Base-by-base conservation (phyloP, 1,284 basidiomycete species). In the Malassezia vespertilionis region DNA sequence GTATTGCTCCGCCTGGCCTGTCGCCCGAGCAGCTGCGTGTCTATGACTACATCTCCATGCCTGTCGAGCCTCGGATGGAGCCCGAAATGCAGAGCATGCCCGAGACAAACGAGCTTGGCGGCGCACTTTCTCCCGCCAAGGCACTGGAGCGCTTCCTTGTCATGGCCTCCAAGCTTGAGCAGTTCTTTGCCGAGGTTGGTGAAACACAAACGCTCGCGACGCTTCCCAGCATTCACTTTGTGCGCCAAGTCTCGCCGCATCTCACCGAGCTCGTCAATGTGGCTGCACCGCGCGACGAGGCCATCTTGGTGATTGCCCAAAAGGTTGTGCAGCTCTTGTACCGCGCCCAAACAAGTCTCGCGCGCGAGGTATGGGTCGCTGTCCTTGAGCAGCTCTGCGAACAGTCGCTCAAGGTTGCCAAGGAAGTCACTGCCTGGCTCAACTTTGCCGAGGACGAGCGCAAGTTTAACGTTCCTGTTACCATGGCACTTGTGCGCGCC, bases 391-490 rank as follows among this genome's bases (percentile, higher is more conserved):
- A 86, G 54, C 76, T 99, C 18, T 97, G 93, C 72, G 81, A 82
- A 55, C 75, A 82, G 22, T 91, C 87, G 54, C 81, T 85, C 60
- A 88, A 93, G 63, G 90, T 95, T 34, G 86, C 85, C 17, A 88
- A 88, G 73, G 93, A 99, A 74, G 93, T 91, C 8, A 85, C 90
- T 47, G 87, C 84, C 11, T 99, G 93, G 93, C 76, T 99, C 41
- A 75, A 96, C 39, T 95, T 90, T 68, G 86, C 91, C 12, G 90
- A 97, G 70, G 93, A 97, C 72, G 86, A 91, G 74, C 61, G 67
- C 56, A 97, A 97, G 74, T 86, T 86, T 75, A 95, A 95, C 69
- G 82, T 96, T 12, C 81, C 88, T 5, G 93, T 95, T 55, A 96
- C 89, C 0, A 80, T 86, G 23, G 84, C 86, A 1, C 77, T 97